These are phyloP conservation scores for Lentinula novae-zelandiae DNA, from an alignment of 1,284 basidiomycete species.

Conservation along the genomic window DNA sequence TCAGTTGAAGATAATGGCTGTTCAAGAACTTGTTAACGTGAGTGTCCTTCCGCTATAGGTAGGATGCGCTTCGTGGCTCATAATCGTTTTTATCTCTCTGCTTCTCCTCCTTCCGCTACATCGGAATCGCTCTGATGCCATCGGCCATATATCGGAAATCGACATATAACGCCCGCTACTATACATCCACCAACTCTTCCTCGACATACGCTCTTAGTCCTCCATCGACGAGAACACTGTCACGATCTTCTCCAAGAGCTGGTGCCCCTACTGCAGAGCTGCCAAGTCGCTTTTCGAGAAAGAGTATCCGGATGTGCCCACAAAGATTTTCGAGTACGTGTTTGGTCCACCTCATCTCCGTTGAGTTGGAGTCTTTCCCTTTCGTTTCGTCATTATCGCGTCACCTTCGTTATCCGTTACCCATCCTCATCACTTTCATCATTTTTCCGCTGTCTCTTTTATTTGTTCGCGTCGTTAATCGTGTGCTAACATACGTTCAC, in stretches of 20 bases:
- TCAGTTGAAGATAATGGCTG: constrained; percentile 8
- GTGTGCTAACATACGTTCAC: background rate
- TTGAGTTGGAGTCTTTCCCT: constrained; percentile 8
- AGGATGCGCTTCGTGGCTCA: too few relatives aligned
- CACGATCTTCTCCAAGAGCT: constrained; percentile 56
- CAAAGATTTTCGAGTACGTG: constrained; percentile 57
- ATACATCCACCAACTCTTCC: too few relatives aligned
- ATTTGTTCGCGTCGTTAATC: background rate
- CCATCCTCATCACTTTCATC: constrained; percentile 23
- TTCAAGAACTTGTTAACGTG: constrained; percentile 13
- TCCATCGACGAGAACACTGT: constrained; percentile 47
- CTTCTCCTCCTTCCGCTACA: too few relatives aligned
- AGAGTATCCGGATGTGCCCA: constrained; percentile 43
- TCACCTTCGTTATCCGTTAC: constrained; percentile 31
- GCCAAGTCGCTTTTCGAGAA: constrained; percentile 45
- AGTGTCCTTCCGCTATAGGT: background rate
- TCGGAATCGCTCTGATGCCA: too few relatives aligned
- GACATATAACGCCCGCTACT: too few relatives aligned
- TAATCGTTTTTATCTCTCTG: too few relatives aligned
- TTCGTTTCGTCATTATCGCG: constrained; percentile 17
- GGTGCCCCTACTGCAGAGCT: constrained; percentile 46
- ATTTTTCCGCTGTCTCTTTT: background rate
- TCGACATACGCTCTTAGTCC: constrained; percentile 24
- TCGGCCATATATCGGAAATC: too few relatives aligned
- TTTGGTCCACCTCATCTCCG: too few relatives aligned